Evolutionary conservation across 2,329 filamentous ascomycete species (phyloP), one percentile per base, ranked within the genome.

Genomic region (Beauveria scarabaeidicola): DNA sequence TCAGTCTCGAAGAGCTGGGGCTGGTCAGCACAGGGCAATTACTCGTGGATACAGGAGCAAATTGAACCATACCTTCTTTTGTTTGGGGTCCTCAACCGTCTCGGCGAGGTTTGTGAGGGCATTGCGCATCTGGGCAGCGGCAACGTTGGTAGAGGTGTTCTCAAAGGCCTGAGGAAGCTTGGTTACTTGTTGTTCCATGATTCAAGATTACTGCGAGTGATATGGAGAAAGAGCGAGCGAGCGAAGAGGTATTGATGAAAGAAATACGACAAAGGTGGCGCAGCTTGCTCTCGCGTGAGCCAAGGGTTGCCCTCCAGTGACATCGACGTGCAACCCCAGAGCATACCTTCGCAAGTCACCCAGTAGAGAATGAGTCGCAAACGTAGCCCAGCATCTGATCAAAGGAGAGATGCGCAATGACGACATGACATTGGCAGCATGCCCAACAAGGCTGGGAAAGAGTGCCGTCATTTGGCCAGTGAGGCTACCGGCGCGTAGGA

Each of bases 111-210:
- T 87, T 74, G 96, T 97, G 74, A 99, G 83, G 63, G 91, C 84
- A 83, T 99, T 99, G 77, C 94, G 91, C 94, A 99, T 99, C 81
- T 99, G 94, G 62, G 92, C 95, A 60, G 94, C 94, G 63, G 94
- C 94, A 66, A 99, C 93, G 69, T 91, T 97, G 72, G 94, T 99
- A 60, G 93, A 97, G 68, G 94, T 96, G 85, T 97, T 97, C 79
- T 99, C 94, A 75, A 99, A 99, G 64, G 94, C 94, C 94, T 97
- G 69, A 43, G 29, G 3, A 59, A 57, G 56, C 23, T 59, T 52
- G 10, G 64, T 74, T 67, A 73, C 69, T 66, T 57, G 44, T 17
- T 8, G 19, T 51, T 59, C 55, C 55, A 29, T 40, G 52, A 21
- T 47, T 15, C 10, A 53, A 17, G 40, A 43, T 17, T 15, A 23